These are phyloP conservation scores for Tagetes patula DNA, from an alignment of 129 eudicot species.

Conservation along the genomic window DNA sequence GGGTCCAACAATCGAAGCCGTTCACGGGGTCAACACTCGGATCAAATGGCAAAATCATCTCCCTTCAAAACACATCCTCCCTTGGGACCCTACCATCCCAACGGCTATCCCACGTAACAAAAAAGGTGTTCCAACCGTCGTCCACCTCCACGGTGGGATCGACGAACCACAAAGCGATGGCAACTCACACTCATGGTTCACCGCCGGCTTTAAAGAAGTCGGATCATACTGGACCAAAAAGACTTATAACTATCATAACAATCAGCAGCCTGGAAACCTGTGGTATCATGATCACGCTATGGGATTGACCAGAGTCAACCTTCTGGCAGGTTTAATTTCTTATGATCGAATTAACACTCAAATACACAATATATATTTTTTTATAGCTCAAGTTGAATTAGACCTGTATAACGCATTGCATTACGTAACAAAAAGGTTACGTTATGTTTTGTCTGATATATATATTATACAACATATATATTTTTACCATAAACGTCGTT, in stretches of 20 bases:
- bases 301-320: slow-evolving; percentile 97
- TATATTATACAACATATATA: no score
- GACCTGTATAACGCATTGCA: no score
- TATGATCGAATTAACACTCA: no score
- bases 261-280: slow-evolving; percentile 77
- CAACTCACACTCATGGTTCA: slow-evolving; percentile 72
- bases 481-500: no score
- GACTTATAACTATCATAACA: slow-evolving; percentile 65
- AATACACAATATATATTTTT: no score
- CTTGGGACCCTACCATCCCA: slow-evolving; percentile 91
- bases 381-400: no score
- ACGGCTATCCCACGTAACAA: slow-evolving; percentile 57
- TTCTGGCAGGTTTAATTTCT: slow-evolving; percentile 60
- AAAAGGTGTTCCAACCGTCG: slow-evolving; percentile 81
- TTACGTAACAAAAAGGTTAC: no score
- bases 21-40: slow-evolving; percentile 62
- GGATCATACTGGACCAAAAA: slow-evolving; percentile 73
- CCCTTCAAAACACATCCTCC: slow-evolving; percentile 81
- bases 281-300: slow-evolving; percentile 97
- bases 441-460: no score
- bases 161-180: slow-evolving; percentile 87
- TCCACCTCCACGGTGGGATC: slow-evolving; percentile 91
- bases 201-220: slow-evolving; percentile 44
- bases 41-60: slow-evolving; percentile 73
- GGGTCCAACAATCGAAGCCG: slow-evolving; percentile 91